These are phyloP conservation scores for Backusella psychrophila DNA, from an alignment of 192 early-diverging fungal species.

Conservation along the genomic window DNA sequence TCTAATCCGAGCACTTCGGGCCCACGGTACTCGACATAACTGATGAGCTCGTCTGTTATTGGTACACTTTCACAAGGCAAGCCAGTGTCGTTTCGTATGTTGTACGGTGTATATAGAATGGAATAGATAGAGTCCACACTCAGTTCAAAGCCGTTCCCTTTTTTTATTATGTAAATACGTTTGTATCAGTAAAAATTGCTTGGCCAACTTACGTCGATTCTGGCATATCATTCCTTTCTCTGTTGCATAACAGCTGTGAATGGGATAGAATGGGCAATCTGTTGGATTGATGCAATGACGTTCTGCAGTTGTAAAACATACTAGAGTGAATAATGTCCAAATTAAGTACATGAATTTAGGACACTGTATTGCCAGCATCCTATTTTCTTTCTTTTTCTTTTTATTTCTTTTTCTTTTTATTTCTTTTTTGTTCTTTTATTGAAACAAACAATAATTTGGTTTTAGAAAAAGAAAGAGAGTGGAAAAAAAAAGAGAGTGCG, in stretches of 20 bases:
- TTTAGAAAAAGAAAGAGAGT: background rate
- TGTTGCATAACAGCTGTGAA: conserved; percentile 30
- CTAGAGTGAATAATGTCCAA: background rate
- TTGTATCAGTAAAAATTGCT: background rate
- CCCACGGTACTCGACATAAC: conserved; percentile 32
- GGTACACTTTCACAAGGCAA: conserved; percentile 31
- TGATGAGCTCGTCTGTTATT: conserved; percentile 17
- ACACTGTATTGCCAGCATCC: conserved; percentile 1
- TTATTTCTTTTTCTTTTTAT: background rate
- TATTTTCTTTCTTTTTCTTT: background rate
- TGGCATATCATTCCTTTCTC: conserved; percentile 25
- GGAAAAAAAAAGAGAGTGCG: background rate
- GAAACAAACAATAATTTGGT: background rate
- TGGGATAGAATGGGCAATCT: conserved; percentile 35
- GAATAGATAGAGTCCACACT: conserved; percentile 15
- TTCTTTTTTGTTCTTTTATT: background rate
- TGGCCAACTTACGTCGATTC: conserved; percentile 16
- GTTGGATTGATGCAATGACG: conserved; percentile 26
- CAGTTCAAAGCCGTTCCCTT: conserved; percentile 24
- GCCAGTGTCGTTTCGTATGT: conserved; percentile 25
- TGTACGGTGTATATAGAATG: conserved; percentile 19
- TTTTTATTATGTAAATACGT: background rate
- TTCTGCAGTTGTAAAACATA: background rate
- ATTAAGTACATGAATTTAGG: conserved; percentile 10
- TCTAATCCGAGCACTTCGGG: conserved; percentile 25